Evolutionary conservation across 257 asterid species (phyloP).

Genomic region (Leptodermis oblonga): DNA sequence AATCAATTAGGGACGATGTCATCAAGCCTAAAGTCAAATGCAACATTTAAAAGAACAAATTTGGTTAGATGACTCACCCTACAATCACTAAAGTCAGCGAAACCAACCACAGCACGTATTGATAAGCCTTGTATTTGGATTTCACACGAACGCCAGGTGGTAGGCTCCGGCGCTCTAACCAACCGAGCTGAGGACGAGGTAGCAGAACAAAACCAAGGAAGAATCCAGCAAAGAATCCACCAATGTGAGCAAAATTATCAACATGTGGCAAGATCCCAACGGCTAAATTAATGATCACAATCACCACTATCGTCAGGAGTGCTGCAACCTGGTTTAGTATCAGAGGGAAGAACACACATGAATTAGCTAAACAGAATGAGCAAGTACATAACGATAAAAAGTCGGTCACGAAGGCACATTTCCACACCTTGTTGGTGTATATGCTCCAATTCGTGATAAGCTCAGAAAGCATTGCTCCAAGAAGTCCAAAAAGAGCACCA

Average conservation of each 20-base stretch:
- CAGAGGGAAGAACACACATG: background rate
- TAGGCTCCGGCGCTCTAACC: slow-evolving; percentile 58
- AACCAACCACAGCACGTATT: slow-evolving; percentile 51
- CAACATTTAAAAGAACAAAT: background rate
- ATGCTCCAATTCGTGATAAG: slow-evolving; percentile 86
- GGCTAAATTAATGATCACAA: slow-evolving; percentile 59
- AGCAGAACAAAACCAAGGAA: slow-evolving; percentile 80
- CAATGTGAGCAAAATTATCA: slow-evolving; percentile 83
- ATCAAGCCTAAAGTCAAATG: slow-evolving; percentile 46
- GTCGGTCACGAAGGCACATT: background rate
- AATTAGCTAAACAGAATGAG: background rate
- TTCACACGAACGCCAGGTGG: slow-evolving; percentile 47
- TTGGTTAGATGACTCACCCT: slow-evolving; percentile 40
- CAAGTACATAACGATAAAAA: background rate
- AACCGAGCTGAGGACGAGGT: slow-evolving; percentile 85
- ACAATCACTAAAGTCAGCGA: slow-evolving; percentile 54
- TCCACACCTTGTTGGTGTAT: slow-evolving; percentile 74
- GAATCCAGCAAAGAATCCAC: slow-evolving; percentile 82
- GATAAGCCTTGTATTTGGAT: slow-evolving; percentile 69
- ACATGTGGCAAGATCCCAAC: slow-evolving; percentile 85
- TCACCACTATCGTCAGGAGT: slow-evolving; percentile 57
- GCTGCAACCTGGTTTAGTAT: slow-evolving; percentile 62
- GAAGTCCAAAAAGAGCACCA: slow-evolving; percentile 95
- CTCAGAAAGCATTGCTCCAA: slow-evolving; percentile 94
- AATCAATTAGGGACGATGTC: background rate